Conservation (phyloP, 805 yeast species). For the Ogataea neopini region DNA sequence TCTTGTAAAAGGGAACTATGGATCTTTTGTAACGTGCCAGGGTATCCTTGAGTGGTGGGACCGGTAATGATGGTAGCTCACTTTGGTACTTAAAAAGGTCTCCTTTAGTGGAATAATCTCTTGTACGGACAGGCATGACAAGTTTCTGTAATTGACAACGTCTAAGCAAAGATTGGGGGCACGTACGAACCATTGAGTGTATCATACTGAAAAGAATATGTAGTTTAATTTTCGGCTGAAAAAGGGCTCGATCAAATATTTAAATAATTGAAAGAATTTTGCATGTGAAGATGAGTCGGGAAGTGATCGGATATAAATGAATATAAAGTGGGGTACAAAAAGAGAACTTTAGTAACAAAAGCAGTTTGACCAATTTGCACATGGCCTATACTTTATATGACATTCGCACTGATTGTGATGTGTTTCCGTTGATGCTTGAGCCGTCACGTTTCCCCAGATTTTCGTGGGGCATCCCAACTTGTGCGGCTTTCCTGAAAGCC, state of each 20-base stretch:
- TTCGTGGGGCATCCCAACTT: not conserved
- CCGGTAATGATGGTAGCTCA: conserved; percentile 80
- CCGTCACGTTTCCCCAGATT: conserved; percentile 2
- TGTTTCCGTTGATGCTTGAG: conserved; percentile 1
- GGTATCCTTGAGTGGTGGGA: conserved; percentile 77
- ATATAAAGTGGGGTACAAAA: not conserved
- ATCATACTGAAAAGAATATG: not conserved
- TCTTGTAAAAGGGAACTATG: conserved; percentile 64
- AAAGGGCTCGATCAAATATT: not conserved
- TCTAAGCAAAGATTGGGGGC: not conserved
- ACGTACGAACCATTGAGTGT: not conserved
- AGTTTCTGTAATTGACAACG: not conserved
- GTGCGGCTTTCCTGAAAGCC: not conserved
- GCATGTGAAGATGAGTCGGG: conserved; percentile 1
- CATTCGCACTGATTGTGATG: not conserved
- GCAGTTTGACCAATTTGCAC: not conserved
- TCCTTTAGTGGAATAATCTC: conserved; percentile 44
- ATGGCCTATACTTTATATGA: not conserved
- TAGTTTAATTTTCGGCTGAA: not conserved
- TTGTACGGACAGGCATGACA: conserved; percentile 3
- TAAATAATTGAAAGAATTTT: not conserved
- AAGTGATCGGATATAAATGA: not conserved
- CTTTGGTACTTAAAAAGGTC: conserved; percentile 71
- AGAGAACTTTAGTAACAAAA: too few relatives aligned
- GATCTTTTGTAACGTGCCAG: conserved; percentile 67